phyloP scores from a whole-genome alignment of 371 early-diverging fungal genomes.

The Conidiobolus incongruus region DNA sequence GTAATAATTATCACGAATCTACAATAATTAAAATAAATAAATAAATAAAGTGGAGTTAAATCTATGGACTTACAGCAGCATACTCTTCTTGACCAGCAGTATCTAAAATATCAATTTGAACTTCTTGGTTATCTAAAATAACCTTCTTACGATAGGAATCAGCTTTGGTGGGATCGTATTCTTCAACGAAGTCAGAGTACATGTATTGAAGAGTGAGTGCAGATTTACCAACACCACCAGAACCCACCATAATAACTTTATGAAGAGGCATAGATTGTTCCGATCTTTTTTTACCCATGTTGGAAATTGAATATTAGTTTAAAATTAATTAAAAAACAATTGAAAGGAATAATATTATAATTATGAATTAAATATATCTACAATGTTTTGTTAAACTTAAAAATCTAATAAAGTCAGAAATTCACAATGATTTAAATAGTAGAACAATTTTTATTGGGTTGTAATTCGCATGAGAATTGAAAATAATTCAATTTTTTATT shows the following conservation, averaged over 20 bases:
- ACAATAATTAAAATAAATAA: constrained; percentile 3
- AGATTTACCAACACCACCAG: constrained; percentile 88
- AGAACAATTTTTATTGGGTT: too few species aligned
- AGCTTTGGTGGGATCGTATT: constrained; percentile 90
- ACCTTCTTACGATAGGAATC: constrained; percentile 63
- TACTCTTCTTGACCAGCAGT: constrained; percentile 89
- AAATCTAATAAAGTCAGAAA: too few species aligned
- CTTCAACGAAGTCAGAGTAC: constrained; percentile 87
- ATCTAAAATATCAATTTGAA: constrained; percentile 78
- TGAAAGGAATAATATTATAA: too few species aligned
- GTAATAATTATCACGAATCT: constrained; percentile 84
- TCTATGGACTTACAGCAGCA: constrained; percentile 35
- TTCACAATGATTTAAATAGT: too few species aligned
- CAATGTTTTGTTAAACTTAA: too few species aligned
- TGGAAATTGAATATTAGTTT: too few species aligned
- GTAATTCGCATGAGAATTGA: too few species aligned
- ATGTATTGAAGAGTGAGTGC: constrained; percentile 75
- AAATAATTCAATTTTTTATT: too few species aligned
- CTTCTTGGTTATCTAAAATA: constrained; percentile 38
- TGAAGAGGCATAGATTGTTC: constrained; percentile 49
- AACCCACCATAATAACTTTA: constrained; percentile 82
- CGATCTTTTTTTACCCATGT: too few species aligned
- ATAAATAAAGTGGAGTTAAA: not conserved
- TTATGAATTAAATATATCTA: too few species aligned
- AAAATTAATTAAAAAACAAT: too few species aligned